Evolutionary conservation across 768 basidiomycete species (phyloP).

Genomic region (Auricularia sp.): DNA sequence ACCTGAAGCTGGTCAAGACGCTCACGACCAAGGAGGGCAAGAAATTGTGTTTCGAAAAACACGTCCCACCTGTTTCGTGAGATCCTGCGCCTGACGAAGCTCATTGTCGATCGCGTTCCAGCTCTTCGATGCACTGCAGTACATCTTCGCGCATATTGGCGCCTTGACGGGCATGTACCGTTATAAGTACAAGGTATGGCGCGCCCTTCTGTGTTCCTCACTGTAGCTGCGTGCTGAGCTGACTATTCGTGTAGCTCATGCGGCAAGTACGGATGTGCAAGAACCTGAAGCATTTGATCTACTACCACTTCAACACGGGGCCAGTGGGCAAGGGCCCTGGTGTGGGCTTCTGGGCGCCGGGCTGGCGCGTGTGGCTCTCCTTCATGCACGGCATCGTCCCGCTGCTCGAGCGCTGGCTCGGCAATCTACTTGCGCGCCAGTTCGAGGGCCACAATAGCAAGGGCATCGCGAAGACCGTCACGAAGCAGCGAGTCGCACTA

Average conservation of each 20-base stretch:
- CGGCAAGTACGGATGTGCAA: conserved; percentile 99
- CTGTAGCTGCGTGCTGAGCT: neutral
- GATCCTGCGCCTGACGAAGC: conserved; percentile 93
- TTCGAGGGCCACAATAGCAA: conserved; percentile 97
- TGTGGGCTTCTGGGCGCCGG: conserved; percentile 98
- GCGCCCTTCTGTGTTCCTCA: neutral
- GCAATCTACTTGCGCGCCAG: conserved; percentile 93
- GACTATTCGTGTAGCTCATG: conserved; percentile 59
- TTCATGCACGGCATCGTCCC: conserved; percentile 99
- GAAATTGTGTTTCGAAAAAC: conserved; percentile 97
- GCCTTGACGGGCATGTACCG: conserved; percentile 99
- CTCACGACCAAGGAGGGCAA: conserved; percentile 98
- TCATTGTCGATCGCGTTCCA: conserved; percentile 98
- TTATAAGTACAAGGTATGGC: conserved; percentile 91
- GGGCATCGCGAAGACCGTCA: conserved; percentile 94
- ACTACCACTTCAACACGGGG: conserved; percentile 98
- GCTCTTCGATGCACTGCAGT: conserved; percentile 94
- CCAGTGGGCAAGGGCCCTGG: conserved; percentile 99
- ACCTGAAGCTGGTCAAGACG: conserved; percentile 95
- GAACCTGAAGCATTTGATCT: conserved; percentile 96
- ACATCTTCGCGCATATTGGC: conserved; percentile 95
- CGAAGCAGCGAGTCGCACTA: conserved; percentile 99
- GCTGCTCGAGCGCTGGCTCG: conserved; percentile 93
- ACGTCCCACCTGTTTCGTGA: conserved; percentile 98
- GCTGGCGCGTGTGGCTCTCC: conserved; percentile 99